Evolutionary conservation across 2,329 filamentous ascomycete species (phyloP).

Genomic region (Microdochium nivale): DNA sequence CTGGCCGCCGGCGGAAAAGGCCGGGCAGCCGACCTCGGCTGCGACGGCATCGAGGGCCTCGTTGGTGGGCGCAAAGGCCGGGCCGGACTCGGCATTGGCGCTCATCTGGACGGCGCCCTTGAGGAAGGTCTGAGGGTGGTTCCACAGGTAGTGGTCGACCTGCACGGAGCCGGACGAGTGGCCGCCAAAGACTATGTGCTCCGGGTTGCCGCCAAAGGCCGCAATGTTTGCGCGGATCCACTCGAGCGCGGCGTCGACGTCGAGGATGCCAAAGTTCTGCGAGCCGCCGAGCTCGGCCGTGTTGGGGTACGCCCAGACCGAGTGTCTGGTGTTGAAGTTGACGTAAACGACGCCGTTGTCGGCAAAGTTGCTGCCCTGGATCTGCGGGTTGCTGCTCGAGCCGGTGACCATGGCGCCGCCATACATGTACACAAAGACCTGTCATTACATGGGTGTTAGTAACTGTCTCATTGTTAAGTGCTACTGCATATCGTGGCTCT

Average conservation of each 20-base stretch:
- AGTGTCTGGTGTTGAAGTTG: slow-evolving; percentile 30
- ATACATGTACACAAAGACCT: slow-evolving; percentile 34
- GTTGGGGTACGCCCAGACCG: slow-evolving; percentile 33
- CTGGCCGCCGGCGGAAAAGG: slow-evolving; percentile 15
- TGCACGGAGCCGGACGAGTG: slow-evolving; percentile 27
- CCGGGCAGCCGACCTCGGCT: slow-evolving; percentile 24
- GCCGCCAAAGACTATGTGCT: slow-evolving; percentile 35
- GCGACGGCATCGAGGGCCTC: slow-evolving; percentile 27
- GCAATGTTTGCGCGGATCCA: slow-evolving; percentile 30
- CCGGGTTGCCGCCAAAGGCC: slow-evolving; percentile 33
- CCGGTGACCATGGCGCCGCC: slow-evolving; percentile 33
- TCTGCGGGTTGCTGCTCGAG: slow-evolving; percentile 28
- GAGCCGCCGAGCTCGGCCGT: slow-evolving; percentile 24
- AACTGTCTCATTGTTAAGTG: not conserved
- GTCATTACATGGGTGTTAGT: not conserved
- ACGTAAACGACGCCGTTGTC: slow-evolving; percentile 26
- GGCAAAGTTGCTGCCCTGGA: slow-evolving; percentile 26
- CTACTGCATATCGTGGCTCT: too few relatives aligned
- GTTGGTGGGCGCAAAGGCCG: slow-evolving; percentile 25
- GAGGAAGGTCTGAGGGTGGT: slow-evolving; percentile 26
- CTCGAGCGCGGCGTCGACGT: slow-evolving; percentile 26
- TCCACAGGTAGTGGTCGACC: slow-evolving; percentile 33
- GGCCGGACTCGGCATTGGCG: slow-evolving; percentile 30
- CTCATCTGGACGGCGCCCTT: slow-evolving; percentile 30
- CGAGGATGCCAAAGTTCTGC: slow-evolving; percentile 24